Conservation (phyloP, 2,329 filamentous ascomycete genomes). For the Sporothrix sp. region DNA sequence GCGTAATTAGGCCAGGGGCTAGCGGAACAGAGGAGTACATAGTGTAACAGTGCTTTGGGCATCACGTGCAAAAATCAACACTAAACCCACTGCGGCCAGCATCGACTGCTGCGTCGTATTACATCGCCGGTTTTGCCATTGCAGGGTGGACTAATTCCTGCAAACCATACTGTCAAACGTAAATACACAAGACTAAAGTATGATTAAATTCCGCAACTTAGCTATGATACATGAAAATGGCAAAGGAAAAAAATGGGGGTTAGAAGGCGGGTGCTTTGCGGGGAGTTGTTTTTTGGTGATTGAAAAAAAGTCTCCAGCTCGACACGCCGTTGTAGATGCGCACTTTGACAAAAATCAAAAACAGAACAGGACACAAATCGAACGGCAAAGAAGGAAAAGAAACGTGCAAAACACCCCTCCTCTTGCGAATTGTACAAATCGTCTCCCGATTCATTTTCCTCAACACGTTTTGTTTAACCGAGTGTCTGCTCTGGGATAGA, state of each 20-base stretch:
- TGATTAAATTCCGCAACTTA: constrained; percentile 10
- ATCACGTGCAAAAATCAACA: too few species aligned
- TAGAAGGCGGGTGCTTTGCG: background rate
- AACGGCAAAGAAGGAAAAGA: background rate
- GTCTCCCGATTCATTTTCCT: background rate
- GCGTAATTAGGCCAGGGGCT: too few species aligned
- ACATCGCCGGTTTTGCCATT: too few species aligned
- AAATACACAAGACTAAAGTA: too few species aligned
- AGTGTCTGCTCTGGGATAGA: background rate
- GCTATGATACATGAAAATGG: constrained; percentile 15
- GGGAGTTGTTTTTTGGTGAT: background rate
- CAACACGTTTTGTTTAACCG: constrained; percentile 4
- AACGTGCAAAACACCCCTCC: background rate
- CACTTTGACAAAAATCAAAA: background rate
- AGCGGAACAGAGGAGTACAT: too few species aligned
- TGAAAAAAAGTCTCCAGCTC: constrained; percentile 1
- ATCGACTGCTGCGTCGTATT: too few species aligned
- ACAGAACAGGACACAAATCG: background rate
- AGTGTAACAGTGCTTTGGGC: too few species aligned
- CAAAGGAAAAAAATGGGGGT: background rate
- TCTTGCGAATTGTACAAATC: background rate
- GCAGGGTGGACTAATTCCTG: too few species aligned
- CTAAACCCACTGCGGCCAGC: too few species aligned
- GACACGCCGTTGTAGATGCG: constrained; percentile 8
- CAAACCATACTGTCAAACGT: too few species aligned